A percentile compares a stretch with the other conserved stretches of the same genome.
phyloP scores from a whole-genome alignment of 129 eudicot species.

The Flaveria ramosissima region DNA sequence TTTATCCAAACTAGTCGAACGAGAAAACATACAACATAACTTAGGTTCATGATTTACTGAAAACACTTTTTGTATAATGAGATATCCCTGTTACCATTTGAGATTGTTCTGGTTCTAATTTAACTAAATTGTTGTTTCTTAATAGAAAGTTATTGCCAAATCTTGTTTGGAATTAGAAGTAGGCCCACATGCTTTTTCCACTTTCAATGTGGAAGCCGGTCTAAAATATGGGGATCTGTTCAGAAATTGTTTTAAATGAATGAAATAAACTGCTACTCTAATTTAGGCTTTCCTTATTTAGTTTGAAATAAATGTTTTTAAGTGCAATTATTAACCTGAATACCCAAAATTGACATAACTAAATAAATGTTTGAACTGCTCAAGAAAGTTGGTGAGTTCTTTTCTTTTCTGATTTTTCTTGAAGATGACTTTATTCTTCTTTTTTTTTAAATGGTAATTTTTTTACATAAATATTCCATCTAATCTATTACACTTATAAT shows the following conservation, averaged over 20 bases:
- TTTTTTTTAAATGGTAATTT: too few species aligned
- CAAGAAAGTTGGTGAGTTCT: slow-evolving; percentile 32
- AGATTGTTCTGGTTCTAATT: slow-evolving; percentile 31
- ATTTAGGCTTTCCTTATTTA: slow-evolving; percentile 33
- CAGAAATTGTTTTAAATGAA: not conserved
- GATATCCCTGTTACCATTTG: slow-evolving; percentile 25
- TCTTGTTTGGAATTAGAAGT: slow-evolving; percentile 33
- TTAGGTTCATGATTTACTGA: too few species aligned
- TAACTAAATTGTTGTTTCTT: slow-evolving; percentile 35
- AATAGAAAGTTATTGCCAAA: slow-evolving; percentile 22
- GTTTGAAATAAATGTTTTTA: slow-evolving; percentile 30
- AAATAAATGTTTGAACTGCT: slow-evolving; percentile 37
- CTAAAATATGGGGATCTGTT: slow-evolving; percentile 41
- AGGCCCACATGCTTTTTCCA: slow-evolving; percentile 35
- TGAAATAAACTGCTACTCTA: slow-evolving; percentile 24
- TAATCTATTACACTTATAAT: too few species aligned
- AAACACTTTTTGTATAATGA: too few species aligned
- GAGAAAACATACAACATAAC: too few species aligned
- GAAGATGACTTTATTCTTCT: slow-evolving; percentile 8
- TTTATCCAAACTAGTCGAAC: not conserved
- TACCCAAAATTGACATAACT: slow-evolving; percentile 27
- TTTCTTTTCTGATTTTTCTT: slow-evolving; percentile 15
- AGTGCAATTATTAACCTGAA: slow-evolving; percentile 27
- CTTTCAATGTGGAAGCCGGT: slow-evolving; percentile 17
- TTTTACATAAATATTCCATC: too few species aligned